Base-by-base conservation (phyloP, 371 early-diverging fungal genomes). In the Phascolomyces articulosus region DNA sequence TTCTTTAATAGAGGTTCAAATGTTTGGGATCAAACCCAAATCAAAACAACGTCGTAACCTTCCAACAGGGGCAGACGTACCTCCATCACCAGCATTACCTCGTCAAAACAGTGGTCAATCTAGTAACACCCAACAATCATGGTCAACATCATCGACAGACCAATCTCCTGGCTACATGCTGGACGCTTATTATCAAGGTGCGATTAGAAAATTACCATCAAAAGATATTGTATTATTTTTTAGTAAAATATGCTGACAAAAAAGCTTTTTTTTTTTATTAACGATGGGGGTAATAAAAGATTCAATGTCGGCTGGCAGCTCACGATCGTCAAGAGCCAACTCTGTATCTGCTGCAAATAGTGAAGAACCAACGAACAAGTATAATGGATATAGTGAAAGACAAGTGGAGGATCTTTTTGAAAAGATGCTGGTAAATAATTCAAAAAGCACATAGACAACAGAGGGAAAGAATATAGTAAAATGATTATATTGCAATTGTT, bases 351-450 rank as follows among this genome's bases (percentile, higher is more conserved):
- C 44, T n/a, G 44, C 44, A 44, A n/a, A 16, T 18, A 28, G 26
- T 26, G 67, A 70, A 13, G 55, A 58, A 4, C 23, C 26, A 44
- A n/a, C 18, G 15, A 24, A 29, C 16, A 31, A 44, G 26, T 70
- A 62, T 28, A 53, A 63, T 58, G 71, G 71, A 21, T 34, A 59
- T 11, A 56, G 64, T 23, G 71, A 70, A 29, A 54, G 41, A n/a
- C 77, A 83, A 63, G 73, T 83, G 16, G 77, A 80, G 51, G 74
- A 75, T 29, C 40, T 78, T 15, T 83, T 83, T 71, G 80, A 83
- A 63, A 77, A 78, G 40, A 83, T 83, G 83, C 70, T 83, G 72
- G 82, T 77, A 77, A 66, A 62, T 38, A 24, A 29, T 28, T 18
- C 34, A 55, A 29, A 18, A n/a, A n/a, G n/a, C n/a, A 13, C 34